Conservation (phyloP, 306 rosid genomes). For the Castanopsis chinensis region DNA sequence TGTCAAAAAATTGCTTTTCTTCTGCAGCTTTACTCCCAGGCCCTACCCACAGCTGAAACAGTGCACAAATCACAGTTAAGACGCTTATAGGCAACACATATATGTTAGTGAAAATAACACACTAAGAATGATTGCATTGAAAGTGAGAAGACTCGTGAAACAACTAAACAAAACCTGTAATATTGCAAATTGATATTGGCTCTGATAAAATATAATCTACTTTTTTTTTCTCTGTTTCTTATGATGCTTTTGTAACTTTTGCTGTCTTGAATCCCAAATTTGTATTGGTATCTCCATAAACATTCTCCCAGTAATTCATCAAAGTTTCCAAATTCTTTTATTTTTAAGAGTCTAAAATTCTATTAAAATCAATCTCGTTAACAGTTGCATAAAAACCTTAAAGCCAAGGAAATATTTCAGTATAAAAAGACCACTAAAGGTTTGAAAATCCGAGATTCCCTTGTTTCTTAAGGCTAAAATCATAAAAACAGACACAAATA, state of each 20-base stretch:
- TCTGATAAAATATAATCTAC: background rate
- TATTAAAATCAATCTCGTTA: background rate
- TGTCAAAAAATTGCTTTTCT: constrained; percentile 87
- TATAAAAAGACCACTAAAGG: background rate
- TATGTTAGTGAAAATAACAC: constrained; percentile 4
- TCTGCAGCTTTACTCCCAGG: constrained; percentile 96
- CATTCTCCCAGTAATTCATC: background rate
- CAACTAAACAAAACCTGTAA: constrained; percentile 19
- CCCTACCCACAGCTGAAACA: constrained; percentile 96
- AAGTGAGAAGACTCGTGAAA: constrained; percentile 11
- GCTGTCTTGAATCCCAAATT: background rate
- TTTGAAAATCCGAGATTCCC: background rate
- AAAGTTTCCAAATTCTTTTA: background rate
- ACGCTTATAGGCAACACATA: constrained; percentile 4
- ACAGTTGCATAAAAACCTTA: background rate
- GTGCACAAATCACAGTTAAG: constrained; percentile 24
- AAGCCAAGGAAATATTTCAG: background rate
- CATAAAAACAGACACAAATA: background rate
- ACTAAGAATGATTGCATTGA: background rate
- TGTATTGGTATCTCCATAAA: background rate
- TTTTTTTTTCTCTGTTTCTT: background rate
- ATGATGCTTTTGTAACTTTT: background rate
- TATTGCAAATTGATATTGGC: background rate
- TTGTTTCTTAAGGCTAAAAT: background rate
- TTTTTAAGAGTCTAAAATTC: background rate